phyloP scores from a whole-genome alignment of 2,329 filamentous ascomycete species.

The Monosporascus sp. region DNA sequence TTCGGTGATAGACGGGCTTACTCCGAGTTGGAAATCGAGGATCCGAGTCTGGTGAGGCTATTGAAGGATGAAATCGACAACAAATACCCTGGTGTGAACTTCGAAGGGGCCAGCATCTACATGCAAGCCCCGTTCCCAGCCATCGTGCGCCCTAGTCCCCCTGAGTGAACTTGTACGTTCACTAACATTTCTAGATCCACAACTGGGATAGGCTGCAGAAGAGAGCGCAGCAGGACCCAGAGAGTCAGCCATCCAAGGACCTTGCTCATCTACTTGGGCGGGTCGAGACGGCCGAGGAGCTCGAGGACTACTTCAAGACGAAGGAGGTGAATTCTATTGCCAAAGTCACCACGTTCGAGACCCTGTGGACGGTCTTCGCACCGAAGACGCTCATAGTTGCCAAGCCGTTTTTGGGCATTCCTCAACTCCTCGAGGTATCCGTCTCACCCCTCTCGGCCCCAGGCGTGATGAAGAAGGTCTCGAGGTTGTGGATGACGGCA shows the following conservation, averaged over 20 bases:
- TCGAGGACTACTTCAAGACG: slow-evolving; percentile 11
- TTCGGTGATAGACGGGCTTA: slow-evolving; percentile 3
- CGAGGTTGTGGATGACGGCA: neutral
- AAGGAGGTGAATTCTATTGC: slow-evolving; percentile 2
- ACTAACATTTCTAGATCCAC: slow-evolving; percentile 4
- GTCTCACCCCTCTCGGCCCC: slow-evolving; percentile 3
- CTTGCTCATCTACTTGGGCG: slow-evolving; percentile 6
- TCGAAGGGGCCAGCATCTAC: slow-evolving; percentile 6
- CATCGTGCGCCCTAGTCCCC: neutral
- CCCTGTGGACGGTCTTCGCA: slow-evolving; percentile 10
- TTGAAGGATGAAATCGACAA: slow-evolving; percentile 7
- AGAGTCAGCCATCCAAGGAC: slow-evolving; percentile 8
- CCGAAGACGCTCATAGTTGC: slow-evolving; percentile 10
- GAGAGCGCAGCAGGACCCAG: slow-evolving; percentile 3
- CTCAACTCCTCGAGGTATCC: slow-evolving; percentile 10
- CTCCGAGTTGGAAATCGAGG: slow-evolving; percentile 10
- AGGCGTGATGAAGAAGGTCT: neutral
- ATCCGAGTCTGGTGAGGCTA: slow-evolving; percentile 4
- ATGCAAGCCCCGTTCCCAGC: slow-evolving; percentile 9
- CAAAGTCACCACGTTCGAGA: slow-evolving; percentile 10
- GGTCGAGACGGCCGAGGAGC: slow-evolving; percentile 4
- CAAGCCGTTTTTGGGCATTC: slow-evolving; percentile 5
- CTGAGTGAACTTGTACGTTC: neutral
- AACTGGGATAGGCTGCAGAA: slow-evolving; percentile 10
- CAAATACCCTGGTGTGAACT: slow-evolving; percentile 11